Evolutionary conservation across 2,329 filamentous ascomycete genomes (phyloP).

Genomic region (Myriosclerotinia curreyana): DNA sequence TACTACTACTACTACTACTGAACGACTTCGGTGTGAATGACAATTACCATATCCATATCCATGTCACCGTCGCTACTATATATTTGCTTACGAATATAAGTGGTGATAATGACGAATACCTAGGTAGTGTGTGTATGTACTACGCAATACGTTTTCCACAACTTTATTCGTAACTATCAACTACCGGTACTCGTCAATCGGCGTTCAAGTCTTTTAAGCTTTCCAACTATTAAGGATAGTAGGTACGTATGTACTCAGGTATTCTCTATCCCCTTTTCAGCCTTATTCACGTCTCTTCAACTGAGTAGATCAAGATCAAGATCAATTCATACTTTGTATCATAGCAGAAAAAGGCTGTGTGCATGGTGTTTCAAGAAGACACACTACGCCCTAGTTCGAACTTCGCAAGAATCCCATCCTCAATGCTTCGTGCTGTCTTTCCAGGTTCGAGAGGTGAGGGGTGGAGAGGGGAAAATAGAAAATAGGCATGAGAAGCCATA

Average conservation of each 20-base stretch:
- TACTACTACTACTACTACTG: too few species aligned
- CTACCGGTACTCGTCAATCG: neutral
- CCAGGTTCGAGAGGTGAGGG: neutral
- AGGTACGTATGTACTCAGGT: too few species aligned
- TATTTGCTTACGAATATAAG: conserved; percentile 11
- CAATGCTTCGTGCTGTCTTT: conserved; percentile 3
- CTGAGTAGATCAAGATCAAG: neutral
- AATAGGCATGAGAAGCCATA: neutral
- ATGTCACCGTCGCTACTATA: conserved; percentile 5
- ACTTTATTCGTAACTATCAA: neutral
- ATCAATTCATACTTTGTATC: conserved; percentile 10
- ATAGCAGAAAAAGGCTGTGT: neutral
- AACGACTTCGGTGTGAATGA: neutral
- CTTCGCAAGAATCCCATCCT: neutral
- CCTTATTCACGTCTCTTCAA: neutral
- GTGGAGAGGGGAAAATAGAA: neutral
- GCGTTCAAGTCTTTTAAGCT: neutral
- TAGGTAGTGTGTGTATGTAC: neutral
- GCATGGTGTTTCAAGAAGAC: conserved; percentile 10
- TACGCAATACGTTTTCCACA: neutral
- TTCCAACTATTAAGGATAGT: too few species aligned
- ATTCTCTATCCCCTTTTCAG: neutral
- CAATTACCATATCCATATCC: neutral
- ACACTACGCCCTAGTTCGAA: neutral
- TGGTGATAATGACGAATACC: conserved; percentile 8